Base-by-base conservation (phyloP, 73 alveolate genomes). In the Paramecium biaurelia region DNA sequence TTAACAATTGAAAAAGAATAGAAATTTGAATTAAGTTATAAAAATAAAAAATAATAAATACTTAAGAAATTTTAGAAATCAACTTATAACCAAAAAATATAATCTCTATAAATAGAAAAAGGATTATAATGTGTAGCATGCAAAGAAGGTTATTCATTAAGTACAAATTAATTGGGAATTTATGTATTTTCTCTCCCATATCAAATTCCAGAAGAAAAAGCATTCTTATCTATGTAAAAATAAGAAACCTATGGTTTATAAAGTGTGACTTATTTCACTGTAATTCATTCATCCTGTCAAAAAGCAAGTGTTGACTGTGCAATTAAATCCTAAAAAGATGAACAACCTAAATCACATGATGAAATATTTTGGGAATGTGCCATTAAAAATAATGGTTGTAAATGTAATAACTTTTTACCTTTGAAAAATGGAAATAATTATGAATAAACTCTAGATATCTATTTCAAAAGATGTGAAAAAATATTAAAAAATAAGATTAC, bases 121-220 rank as follows among this genome's bases (percentile, higher is more conserved):
- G 90, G 90, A 43, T 45, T 79, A 18, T 79, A 41, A 20, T 79
- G 90, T 24, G 30, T 79, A 11, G 42, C 90, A 4, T 79, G 90
- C 23, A 79, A 47, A 43, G 90, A 79, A 79, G 90, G 90, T 2
- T 79, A 79, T 79, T 79, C 90, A 28, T 14, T 79, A 20, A 79
- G 56, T 79, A 8, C 42, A 10, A 79, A 45, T 79, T 8, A 24
- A 79, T 79, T 79, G 12, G 90, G 90, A 20, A 47, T 79, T 5
- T 79, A 79, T 42, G 56, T 79, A 5, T 79, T 38, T 42, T 79
- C 90, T 41, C 32, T 42, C 3, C 43, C 70, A 10, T 79, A 79
- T 79, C 23, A 41, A 34, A 79, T 79, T 23, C 90, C 90, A 37
- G 90, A 79, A 14, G 90, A 79, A 47, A 43, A 47, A 47, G 49